phyloP scores from a whole-genome alignment of 2,329 filamentous ascomycete genomes.

The Elsinoe necatrix region DNA sequence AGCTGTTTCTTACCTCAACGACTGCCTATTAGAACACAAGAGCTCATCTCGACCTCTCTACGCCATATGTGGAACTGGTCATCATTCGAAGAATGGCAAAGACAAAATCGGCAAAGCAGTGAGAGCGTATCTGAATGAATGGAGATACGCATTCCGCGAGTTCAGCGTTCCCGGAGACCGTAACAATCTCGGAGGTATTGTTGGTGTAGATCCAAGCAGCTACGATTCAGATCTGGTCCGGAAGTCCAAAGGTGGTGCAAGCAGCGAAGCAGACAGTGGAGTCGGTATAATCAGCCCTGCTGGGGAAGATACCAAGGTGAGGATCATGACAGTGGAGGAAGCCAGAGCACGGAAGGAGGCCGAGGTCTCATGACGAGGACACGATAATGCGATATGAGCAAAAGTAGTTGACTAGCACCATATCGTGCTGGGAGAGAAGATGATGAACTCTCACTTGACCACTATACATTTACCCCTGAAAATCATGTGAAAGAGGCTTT shows the following conservation, averaged over 20 bases:
- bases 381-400: constrained; percentile 14
- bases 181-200: constrained; percentile 63
- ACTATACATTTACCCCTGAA: not conserved
- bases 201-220: constrained; percentile 55
- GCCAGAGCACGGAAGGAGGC: constrained; percentile 16
- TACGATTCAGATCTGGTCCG: constrained; percentile 41
- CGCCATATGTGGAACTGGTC: constrained; percentile 91
- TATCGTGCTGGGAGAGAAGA: not conserved
- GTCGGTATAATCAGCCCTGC: constrained; percentile 28
- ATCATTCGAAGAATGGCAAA: constrained; percentile 97
- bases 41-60: constrained; percentile 69
- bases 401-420: not conserved
- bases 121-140: constrained; percentile 83
- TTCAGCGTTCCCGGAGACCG: constrained; percentile 95
- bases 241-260: constrained; percentile 26
- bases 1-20: constrained; percentile 87
- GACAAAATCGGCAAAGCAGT: constrained; percentile 97
- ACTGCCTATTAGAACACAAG: constrained; percentile 75
- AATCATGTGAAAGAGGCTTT: not conserved
- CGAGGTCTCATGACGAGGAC: constrained; percentile 1
- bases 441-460: not conserved
- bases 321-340: constrained; percentile 29
- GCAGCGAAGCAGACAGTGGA: constrained; percentile 34
- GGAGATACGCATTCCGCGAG: constrained; percentile 91
- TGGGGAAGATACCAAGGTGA: constrained; percentile 29